Evolutionary conservation across 345 rosid genomes (phyloP).

Genomic region (Eucalyptus pauciflora): DNA sequence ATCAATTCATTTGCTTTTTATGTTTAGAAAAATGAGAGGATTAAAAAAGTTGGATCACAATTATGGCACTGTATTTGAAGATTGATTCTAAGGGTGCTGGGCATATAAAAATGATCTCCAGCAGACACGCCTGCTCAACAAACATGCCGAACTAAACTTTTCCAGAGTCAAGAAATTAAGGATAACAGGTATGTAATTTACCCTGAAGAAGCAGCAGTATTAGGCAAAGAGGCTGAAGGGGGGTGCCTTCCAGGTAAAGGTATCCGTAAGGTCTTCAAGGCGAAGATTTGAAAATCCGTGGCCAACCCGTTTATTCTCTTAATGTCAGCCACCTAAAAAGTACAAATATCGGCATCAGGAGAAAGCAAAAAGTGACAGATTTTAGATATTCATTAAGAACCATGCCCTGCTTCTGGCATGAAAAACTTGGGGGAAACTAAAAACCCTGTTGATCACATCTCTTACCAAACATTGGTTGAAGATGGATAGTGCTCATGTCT

Average conservation of each 20-base stretch:
- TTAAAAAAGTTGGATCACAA: background rate
- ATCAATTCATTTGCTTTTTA: background rate
- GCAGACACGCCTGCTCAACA: background rate
- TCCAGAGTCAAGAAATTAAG: background rate
- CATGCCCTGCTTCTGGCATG: background rate
- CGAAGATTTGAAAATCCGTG: slow-evolving; percentile 32
- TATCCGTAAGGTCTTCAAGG: slow-evolving; percentile 13
- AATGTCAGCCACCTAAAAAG: slow-evolving; percentile 20
- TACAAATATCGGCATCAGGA: background rate
- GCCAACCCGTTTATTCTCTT: slow-evolving; percentile 19
- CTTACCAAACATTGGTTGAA: background rate
- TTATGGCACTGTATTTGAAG: background rate
- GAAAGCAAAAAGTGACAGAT: background rate
- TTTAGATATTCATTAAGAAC: background rate
- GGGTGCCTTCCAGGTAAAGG: slow-evolving; percentile 29
- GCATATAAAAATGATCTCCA: background rate
- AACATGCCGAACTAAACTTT: background rate
- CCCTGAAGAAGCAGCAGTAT: slow-evolving; percentile 2
- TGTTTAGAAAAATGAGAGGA: background rate
- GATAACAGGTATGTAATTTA: background rate
- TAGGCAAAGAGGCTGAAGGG: slow-evolving; percentile 9
- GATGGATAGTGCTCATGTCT: background rate
- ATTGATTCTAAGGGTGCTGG: background rate
- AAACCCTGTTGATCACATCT: background rate
- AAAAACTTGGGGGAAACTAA: background rate